phyloP scores from a whole-genome alignment of 208 protist genomes.

The Trypanosoma melophagium region DNA sequence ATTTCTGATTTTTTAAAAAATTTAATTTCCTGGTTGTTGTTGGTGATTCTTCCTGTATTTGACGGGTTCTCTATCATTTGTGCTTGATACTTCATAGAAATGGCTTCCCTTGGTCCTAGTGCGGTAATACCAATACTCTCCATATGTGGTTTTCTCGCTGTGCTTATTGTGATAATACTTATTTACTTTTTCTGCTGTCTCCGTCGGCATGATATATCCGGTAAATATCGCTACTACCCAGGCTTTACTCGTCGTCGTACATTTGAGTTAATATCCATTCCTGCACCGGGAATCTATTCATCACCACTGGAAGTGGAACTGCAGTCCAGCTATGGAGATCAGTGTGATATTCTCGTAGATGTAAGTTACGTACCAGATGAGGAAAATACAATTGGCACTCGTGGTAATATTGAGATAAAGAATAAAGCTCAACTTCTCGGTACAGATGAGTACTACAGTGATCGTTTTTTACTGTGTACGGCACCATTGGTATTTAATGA shows the following conservation, averaged over 20 bases:
- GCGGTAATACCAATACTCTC: conserved; percentile 59
- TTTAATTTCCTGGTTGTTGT: neutral
- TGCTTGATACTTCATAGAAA: neutral
- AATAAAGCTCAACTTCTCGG: conserved; percentile 38
- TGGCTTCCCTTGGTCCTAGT: conserved; percentile 26
- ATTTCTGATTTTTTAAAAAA: neutral
- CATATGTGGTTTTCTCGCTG: conserved; percentile 49
- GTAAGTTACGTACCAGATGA: conserved; percentile 17
- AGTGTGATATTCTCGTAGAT: conserved; percentile 52
- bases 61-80: conserved; percentile 1
- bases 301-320: conserved; percentile 31
- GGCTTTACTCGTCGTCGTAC: conserved; percentile 28
- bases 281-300: conserved; percentile 28
- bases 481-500: conserved; percentile 52
- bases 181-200: conserved; percentile 19
- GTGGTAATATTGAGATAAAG: neutral
- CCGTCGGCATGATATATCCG: neutral
- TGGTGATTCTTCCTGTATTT: too few relatives aligned
- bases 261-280: conserved; percentile 27
- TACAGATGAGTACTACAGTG: conserved; percentile 49
- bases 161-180: conserved; percentile 42
- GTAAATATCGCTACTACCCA: conserved; percentile 8
- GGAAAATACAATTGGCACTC: neutral
- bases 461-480: conserved; percentile 61
- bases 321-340: conserved; percentile 23